Conservation (phyloP, 192 early-diverging fungal species). For the Entomortierella chlamydospora region DNA sequence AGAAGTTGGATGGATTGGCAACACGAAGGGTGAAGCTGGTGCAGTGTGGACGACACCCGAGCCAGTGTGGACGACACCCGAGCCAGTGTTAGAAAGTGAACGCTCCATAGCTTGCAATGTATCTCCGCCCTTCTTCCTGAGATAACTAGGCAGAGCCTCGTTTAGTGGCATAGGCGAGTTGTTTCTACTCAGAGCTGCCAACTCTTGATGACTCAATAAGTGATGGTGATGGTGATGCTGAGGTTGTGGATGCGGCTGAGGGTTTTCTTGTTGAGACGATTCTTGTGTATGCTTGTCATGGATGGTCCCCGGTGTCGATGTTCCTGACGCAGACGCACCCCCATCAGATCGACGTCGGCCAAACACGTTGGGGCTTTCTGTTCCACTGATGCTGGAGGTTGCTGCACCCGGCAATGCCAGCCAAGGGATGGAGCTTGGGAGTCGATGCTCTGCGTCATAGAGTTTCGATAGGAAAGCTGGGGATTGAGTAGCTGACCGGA, state of each 20-base stretch:
- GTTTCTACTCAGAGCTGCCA: slow-evolving; percentile 25
- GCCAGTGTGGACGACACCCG: slow-evolving; percentile 6
- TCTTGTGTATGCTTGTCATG: neutral
- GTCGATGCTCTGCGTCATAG: slow-evolving; percentile 20
- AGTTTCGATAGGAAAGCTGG: slow-evolving; percentile 35
- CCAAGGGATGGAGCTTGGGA: slow-evolving; percentile 19
- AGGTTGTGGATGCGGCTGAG: neutral
- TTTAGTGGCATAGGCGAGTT: slow-evolving; percentile 21
- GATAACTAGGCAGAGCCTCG: slow-evolving; percentile 14
- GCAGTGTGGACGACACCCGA: slow-evolving; percentile 13
- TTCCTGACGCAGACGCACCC: slow-evolving; percentile 7
- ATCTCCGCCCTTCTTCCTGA: slow-evolving; percentile 13
- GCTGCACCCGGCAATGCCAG: slow-evolving; percentile 28
- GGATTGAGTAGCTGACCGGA: slow-evolving; percentile 30
- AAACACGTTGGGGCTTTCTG: slow-evolving; percentile 22
- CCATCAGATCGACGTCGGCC: slow-evolving; percentile 27
- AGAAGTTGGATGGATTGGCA: slow-evolving; percentile 3
- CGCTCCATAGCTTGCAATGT: slow-evolving; percentile 34
- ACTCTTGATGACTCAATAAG: slow-evolving; percentile 22
- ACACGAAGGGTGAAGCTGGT: slow-evolving; percentile 18
- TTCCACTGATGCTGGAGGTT: neutral
- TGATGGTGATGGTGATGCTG: slow-evolving; percentile 11
- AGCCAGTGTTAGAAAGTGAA: slow-evolving; percentile 30
- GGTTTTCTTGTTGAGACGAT: slow-evolving; percentile 23
- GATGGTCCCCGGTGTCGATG: slow-evolving; percentile 3